Percentiles rank a stretch among this genome's conserved stretches.
phyloP scores from a whole-genome alignment of 1,139 yeast genomes.

The Kurtzmaniella quercitrusa region DNA sequence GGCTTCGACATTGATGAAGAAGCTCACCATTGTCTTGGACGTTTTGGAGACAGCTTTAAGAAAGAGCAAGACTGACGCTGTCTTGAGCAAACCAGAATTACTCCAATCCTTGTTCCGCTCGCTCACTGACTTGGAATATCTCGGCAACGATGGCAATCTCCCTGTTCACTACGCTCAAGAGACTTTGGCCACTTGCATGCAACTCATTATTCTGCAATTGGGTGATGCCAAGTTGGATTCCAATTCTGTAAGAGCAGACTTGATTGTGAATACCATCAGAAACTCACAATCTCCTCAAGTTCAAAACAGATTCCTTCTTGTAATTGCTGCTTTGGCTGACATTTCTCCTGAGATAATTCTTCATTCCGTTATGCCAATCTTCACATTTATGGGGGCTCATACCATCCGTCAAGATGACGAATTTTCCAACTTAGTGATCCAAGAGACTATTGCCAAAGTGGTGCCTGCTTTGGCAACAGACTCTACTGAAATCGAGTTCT shows the following conservation, averaged over 20 bases:
- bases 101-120: conserved; percentile 61
- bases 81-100: conserved; percentile 42
- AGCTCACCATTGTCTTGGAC: conserved; percentile 76
- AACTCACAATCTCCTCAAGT: conserved; percentile 90
- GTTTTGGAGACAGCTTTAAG: conserved; percentile 55
- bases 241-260: conserved; percentile 78
- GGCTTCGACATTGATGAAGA: conserved; percentile 76
- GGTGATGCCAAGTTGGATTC: conserved; percentile 48
- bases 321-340: conserved; percentile 82
- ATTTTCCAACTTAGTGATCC: conserved; percentile 87
- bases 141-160: conserved; percentile 86
- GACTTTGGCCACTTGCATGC: conserved; percentile 82
- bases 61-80: conserved; percentile 7
- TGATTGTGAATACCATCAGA: conserved; percentile 85
- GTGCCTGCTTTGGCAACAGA: conserved; percentile 83
- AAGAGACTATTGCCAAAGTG: conserved; percentile 84
- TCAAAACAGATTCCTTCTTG: conserved; percentile 79
- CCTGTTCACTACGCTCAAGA: conserved; percentile 93
- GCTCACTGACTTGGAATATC: conserved; percentile 78
- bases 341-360: conserved; percentile 87
- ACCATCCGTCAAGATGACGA: conserved; percentile 96
- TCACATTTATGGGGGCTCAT: conserved; percentile 98
- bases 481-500: conserved; percentile 70
- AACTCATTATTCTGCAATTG: conserved; percentile 58
- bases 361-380: conserved; percentile 97